Evolutionary conservation across 2,329 filamentous ascomycete genomes (phyloP).

Genomic region (Aspergillus aculeatus): DNA sequence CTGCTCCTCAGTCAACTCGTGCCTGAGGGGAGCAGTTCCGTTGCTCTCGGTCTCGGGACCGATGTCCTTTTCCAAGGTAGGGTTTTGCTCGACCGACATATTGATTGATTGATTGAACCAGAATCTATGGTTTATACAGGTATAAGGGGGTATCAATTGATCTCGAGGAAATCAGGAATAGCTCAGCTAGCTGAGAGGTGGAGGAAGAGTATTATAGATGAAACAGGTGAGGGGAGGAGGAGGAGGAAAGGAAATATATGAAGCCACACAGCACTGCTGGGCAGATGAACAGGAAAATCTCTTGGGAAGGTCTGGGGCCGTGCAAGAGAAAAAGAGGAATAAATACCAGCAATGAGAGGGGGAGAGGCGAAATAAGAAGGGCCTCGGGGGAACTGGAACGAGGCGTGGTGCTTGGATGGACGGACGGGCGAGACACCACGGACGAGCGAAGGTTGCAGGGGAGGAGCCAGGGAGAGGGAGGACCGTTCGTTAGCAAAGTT

Average conservation of each 20-base stretch:
- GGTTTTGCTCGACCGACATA: conserved; percentile 30
- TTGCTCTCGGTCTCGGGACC: conserved; percentile 15
- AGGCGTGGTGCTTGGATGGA: conserved; percentile 15
- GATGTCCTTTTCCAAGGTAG: conserved; percentile 34
- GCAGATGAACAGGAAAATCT: conserved; percentile 15
- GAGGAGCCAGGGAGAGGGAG: conserved; percentile 20
- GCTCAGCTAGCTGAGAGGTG: conserved; percentile 30
- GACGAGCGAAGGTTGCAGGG: conserved; percentile 19
- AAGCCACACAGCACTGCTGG: conserved; percentile 32
- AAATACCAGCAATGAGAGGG: conserved; percentile 9
- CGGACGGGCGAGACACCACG: conserved; percentile 14
- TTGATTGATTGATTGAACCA: conserved; percentile 8
- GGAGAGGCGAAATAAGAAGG: conserved; percentile 16
- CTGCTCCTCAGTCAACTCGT: conserved; percentile 44
- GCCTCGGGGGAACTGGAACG: conserved; percentile 8
- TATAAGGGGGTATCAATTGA: neutral
- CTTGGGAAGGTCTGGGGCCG: conserved; percentile 11
- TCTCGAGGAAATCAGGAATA: conserved; percentile 9
- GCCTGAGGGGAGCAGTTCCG: conserved; percentile 20
- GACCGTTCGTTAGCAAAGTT: conserved; percentile 21
- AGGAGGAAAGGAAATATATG: conserved; percentile 14
- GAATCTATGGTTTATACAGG: conserved; percentile 3
- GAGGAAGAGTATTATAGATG: conserved; percentile 11
- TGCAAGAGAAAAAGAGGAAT: conserved; percentile 12
- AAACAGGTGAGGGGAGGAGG: conserved; percentile 25